Evolutionary conservation across 208 protist species (phyloP).

Genomic region (Tritrichomonas musculus): DNA sequence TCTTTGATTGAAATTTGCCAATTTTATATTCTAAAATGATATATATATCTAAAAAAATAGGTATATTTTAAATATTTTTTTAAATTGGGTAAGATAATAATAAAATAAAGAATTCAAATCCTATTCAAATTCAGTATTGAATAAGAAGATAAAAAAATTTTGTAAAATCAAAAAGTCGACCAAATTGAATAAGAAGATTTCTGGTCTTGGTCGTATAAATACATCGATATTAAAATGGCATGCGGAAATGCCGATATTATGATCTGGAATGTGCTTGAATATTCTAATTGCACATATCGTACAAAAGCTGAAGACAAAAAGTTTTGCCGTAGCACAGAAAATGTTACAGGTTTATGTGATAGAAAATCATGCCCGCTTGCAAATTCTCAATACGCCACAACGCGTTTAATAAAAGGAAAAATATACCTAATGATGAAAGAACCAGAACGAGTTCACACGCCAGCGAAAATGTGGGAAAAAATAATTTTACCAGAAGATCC

Average conservation of each 20-base stretch:
- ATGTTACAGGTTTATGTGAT: constrained; percentile 24
- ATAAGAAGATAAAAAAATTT: no score
- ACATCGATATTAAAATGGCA: background rate
- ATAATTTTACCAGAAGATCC: background rate
- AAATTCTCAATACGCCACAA: constrained; percentile 3
- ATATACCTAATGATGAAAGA: background rate
- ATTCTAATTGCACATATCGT: background rate
- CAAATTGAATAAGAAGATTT: no score
- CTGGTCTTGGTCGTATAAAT: background rate
- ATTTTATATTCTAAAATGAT: no score
- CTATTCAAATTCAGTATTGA: no score
- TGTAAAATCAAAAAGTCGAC: no score
- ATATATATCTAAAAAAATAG: no score
- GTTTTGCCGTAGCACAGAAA: background rate
- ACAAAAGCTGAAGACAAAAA: background rate
- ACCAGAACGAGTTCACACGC: constrained; percentile 22
- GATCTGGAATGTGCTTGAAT: background rate
- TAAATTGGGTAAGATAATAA: no score
- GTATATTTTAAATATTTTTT: no score
- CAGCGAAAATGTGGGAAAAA: constrained; percentile 16
- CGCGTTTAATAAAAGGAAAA: background rate
- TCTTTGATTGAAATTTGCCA: no score
- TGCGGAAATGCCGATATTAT: background rate
- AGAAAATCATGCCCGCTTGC: constrained; percentile 20
- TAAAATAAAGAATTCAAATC: no score